Percentiles rank a stretch among this genome's conserved stretches.
phyloP scores from a whole-genome alignment of 2,329 filamentous ascomycete species.

The Colletotrichum sp. region DNA sequence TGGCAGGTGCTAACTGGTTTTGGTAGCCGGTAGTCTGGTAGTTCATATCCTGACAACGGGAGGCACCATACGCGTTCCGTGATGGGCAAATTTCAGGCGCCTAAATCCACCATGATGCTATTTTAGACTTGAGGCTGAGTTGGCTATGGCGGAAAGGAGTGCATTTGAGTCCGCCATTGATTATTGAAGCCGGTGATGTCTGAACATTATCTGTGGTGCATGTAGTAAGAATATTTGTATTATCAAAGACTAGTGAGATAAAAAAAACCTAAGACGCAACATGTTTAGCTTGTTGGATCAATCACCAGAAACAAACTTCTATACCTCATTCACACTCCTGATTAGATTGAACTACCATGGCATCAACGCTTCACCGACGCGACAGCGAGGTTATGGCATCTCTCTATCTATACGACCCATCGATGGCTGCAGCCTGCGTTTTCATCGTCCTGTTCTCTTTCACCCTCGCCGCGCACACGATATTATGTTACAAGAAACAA shows the following conservation, averaged over 20 bases:
- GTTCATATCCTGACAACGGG: not conserved
- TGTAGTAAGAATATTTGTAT: not conserved
- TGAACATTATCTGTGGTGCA: not conserved
- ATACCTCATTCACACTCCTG: not conserved
- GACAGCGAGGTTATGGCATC: not conserved
- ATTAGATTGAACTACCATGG: not conserved
- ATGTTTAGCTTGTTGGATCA: not conserved
- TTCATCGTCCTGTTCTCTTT: not conserved
- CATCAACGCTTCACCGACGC: not conserved
- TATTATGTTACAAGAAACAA: not conserved
- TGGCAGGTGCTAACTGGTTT: not conserved
- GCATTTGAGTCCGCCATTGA: not conserved
- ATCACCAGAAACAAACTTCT: not conserved
- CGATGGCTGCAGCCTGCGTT: not conserved
- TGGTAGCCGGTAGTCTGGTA: not conserved
- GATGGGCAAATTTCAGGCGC: not conserved
- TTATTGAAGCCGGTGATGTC: not conserved
- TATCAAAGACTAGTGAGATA: too few relatives aligned
- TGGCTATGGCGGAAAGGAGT: not conserved
- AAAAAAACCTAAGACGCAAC: not conserved
- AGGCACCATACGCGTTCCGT: not conserved
- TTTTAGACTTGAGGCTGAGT: not conserved
- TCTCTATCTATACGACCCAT: not conserved
- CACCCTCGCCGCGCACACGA: not conserved
- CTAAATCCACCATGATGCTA: not conserved